Percentiles rank a stretch among this genome's conserved stretches.
Evolutionary conservation across 1,284 basidiomycete species (phyloP).

Genomic region (Flammula alnicola): DNA sequence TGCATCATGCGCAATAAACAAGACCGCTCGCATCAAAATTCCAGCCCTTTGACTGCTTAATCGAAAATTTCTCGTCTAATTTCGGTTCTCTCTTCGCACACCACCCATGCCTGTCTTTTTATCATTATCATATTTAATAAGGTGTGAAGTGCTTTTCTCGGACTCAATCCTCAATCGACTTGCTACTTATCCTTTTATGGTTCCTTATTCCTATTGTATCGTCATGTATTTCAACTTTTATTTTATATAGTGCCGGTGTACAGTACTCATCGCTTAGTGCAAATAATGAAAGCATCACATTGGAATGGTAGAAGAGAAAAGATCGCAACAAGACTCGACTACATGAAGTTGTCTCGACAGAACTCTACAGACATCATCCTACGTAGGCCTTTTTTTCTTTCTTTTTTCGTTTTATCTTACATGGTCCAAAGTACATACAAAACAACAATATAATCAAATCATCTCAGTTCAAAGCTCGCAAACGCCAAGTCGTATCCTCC

Average conservation of each 20-base stretch:
- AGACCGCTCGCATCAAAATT: constrained; percentile 5
- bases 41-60: not conserved
- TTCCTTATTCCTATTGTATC: not conserved
- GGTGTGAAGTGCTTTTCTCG: not conserved
- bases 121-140: constrained; percentile 22
- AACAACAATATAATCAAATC: constrained; percentile 18
- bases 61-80: not conserved
- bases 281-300: not conserved
- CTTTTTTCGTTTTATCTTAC: constrained; percentile 17
- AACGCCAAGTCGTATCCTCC: constrained; percentile 95
- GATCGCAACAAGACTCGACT: not conserved
- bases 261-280: not conserved
- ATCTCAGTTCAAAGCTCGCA: constrained; percentile 76
- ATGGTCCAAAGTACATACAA: constrained; percentile 21
- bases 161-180: not conserved
- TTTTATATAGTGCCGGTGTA: not conserved
- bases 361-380: constrained; percentile 3
- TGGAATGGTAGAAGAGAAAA: constrained; percentile 4
- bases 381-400: not conserved
- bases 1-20: constrained; percentile 46
- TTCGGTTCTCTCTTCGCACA: not conserved
- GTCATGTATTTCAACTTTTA: not conserved
- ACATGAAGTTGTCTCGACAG: not conserved
- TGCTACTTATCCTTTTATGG: not conserved
- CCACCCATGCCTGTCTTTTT: constrained; percentile 4